Evolutionary conservation across 306 rosid genomes (phyloP), one percentile per base, ranked within the genome.

Genomic region (Geum urbanum): DNA sequence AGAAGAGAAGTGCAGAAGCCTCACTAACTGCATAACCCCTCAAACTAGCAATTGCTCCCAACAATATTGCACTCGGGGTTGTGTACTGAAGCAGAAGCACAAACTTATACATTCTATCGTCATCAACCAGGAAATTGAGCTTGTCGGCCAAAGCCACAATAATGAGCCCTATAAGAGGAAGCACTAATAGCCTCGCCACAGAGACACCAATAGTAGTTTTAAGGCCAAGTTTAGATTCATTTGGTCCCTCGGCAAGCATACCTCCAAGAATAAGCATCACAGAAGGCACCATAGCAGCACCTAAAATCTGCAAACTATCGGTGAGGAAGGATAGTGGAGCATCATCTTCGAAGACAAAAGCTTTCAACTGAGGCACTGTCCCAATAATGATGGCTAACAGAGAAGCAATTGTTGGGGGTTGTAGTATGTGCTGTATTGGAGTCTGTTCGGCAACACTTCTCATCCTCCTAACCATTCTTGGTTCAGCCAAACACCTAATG

Each of bases 201-300:
- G 50, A 75, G 57, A 92, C 76, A 71, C 96, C 96, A 45, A 89
- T 52, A 6, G 89, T 87, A 53, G 96, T 92, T 75, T 84, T 78
- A 70, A 78, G 84, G 52, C 98, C 96, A 27, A 92, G 87, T 58
- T 63, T 80, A 32, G 98, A 89, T 15, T 84, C 92, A 54, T 76
- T 89, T 24, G 96, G 96, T 50, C 96, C 96, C 82, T 89, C 98
- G 14, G 96, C 98, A 55, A 92, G 91, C 96, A 92, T 83, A 14
- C 96, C 96, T 47, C 96, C 96, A 35, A 92, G 88, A 70, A 92
- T 69, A 60, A 92, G 98, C 98, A 92, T 88, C 73, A 89, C 96
- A 44, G 86, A 89, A 76, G 98, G 96, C 50, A 92, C 95, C 80
- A 74, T 86, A 9, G 96, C 98, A 39, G 81, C 89, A 12, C 76